Base-by-base conservation (phyloP, 345 rosid genomes). In the Citropsis articulata region DNA sequence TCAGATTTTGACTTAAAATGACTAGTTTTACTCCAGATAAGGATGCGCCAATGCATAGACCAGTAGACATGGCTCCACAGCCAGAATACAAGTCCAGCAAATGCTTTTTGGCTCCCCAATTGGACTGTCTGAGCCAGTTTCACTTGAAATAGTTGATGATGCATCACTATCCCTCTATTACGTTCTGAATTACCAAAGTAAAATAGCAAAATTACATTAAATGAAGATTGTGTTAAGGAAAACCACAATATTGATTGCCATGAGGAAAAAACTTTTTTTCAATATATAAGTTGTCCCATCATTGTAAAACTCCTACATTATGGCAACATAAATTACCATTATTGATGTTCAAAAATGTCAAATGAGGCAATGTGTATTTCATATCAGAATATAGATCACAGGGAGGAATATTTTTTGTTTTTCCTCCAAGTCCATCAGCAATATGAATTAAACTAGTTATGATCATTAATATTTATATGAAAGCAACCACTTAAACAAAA, bases 1-100 rank as follows among this genome's bases (percentile, higher is more conserved):
- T 69, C 25, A 55, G 59, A 9, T 45, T 36, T 66, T 69, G 21
- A 64, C 82, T 75, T 80, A 86, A 84, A 13, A 83, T 80, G 13
- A 77, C 74, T 66, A 88, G 38, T 63, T 84, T 84, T 13, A 80
- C 48, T 38, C 88, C 82, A 45, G 86, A 81, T 2, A 88, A n/a
- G 33, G 84, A 62, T 30, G 89, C 81, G 7, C 88, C 91, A 64
- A 81, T 79, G 80, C 83, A 82, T 7, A 88, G 61, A 9, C 91
- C 85, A 56, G 91, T 84, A 4, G 91, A 88, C 91, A 88, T 86
- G 9, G 83, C 91, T 25, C 86, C 86, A 63, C 89, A 88, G 0
- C 91, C 89, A 33, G 81, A 73, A 48, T 88, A 88, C 4, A 88
- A 50, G 72, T 88, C 88, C 65, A 88, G 45, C 27, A 88, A 78